A percentile compares a stretch with the other conserved stretches of the same genome.
phyloP scores from a whole-genome alignment of 441 rosid species.

The Populus trichocarpa region DNA sequence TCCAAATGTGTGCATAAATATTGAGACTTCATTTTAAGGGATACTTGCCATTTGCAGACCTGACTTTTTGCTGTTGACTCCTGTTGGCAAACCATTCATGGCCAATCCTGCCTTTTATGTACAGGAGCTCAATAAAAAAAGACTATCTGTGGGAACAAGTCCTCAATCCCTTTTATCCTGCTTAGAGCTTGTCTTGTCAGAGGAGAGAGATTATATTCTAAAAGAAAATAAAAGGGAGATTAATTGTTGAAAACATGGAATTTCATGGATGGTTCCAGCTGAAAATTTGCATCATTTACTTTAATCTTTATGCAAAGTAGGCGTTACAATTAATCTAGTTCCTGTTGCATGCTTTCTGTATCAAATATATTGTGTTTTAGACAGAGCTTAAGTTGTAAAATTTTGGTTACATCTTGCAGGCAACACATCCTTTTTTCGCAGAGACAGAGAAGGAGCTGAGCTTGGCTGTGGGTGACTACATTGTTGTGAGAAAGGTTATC shows the following conservation, averaged over 20 bases:
- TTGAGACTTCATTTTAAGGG: not conserved
- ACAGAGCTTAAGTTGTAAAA: not conserved
- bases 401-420: constrained; percentile 37
- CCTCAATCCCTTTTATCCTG: not conserved
- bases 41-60: not conserved
- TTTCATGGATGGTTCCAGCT: not conserved
- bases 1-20: not conserved
- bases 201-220: not conserved
- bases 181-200: not conserved
- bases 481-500: constrained; percentile 78
- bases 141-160: not conserved
- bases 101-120: not conserved
- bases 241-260: not conserved
- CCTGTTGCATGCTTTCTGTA: not conserved
- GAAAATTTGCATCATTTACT: not conserved
- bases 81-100: not conserved
- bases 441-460: constrained; percentile 74
- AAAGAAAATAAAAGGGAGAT: not conserved
- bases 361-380: not conserved
- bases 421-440: constrained; percentile 50
- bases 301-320: not conserved
- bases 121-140: not conserved
- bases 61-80: not conserved
- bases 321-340: not conserved
- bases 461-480: constrained; percentile 77